Conservation (phyloP, 2,329 filamentous ascomycete genomes). For the Ophiosphaerella narmari region DNA sequence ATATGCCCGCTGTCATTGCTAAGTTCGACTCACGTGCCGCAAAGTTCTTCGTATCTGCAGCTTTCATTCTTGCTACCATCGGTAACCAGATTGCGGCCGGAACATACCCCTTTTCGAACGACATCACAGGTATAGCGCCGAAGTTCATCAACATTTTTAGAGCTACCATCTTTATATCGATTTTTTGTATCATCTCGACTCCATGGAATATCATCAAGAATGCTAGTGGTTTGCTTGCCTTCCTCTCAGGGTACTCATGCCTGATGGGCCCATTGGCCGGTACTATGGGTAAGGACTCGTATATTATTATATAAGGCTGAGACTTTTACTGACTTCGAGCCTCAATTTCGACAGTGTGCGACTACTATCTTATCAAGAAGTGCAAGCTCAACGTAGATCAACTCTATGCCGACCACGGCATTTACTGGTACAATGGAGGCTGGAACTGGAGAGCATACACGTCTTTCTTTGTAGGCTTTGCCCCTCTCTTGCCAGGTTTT, state of each 20-base stretch:
- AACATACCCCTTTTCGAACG: slow-evolving; percentile 44
- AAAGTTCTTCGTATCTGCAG: slow-evolving; percentile 48
- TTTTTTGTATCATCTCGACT: slow-evolving; percentile 42
- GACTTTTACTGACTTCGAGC: too few relatives aligned
- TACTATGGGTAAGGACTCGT: not conserved
- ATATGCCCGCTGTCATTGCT: slow-evolving; percentile 54
- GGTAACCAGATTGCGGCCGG: slow-evolving; percentile 50
- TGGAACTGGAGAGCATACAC: slow-evolving; percentile 43
- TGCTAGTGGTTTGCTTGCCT: slow-evolving; percentile 39
- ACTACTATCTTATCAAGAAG: slow-evolving; percentile 44
- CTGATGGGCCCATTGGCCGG: slow-evolving; percentile 42
- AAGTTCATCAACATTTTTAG: slow-evolving; percentile 46
- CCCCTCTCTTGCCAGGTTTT: slow-evolving; percentile 46
- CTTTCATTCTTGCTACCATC: slow-evolving; percentile 51
- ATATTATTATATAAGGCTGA: too few relatives aligned
- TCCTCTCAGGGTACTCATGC: slow-evolving; percentile 44
- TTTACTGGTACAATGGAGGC: slow-evolving; percentile 41
- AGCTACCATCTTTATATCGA: slow-evolving; percentile 39
- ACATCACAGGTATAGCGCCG: slow-evolving; percentile 20
- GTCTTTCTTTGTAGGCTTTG: slow-evolving; percentile 38
- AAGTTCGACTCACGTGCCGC: slow-evolving; percentile 52
- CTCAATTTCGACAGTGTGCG: slow-evolving; percentile 33
- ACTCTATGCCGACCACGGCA: slow-evolving; percentile 37
- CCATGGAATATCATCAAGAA: slow-evolving; percentile 48
- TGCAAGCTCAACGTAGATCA: slow-evolving; percentile 41